Evolutionary conservation across 371 early-diverging fungal genomes (phyloP).

Genomic region (Zychaea mexicana): DNA sequence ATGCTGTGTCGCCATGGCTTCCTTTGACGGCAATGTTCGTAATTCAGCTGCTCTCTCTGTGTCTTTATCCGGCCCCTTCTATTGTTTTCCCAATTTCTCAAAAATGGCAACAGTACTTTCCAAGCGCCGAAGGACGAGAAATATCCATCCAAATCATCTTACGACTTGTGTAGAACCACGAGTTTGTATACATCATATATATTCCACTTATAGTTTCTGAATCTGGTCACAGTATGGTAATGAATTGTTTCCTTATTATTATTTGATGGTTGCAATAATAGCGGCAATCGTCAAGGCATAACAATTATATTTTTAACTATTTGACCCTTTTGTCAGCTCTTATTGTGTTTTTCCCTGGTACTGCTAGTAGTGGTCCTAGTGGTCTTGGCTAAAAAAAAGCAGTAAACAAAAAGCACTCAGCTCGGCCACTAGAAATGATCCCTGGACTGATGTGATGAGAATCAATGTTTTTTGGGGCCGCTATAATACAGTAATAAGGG

Average conservation of each 20-base stretch:
- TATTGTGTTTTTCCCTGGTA: not conserved
- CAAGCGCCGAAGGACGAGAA: not conserved
- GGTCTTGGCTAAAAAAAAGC: not conserved
- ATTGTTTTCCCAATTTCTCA: not conserved
- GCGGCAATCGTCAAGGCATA: not conserved
- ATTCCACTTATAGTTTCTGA: no score
- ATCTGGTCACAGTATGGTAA: no score
- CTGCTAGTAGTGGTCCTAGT: no score
- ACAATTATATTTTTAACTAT: constrained; percentile 4
- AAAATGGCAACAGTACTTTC: not conserved
- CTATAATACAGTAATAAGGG: no score
- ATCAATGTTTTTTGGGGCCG: not conserved
- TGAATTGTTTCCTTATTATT: no score
- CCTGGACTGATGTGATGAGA: not conserved
- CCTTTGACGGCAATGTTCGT: not conserved
- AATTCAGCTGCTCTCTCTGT: no score
- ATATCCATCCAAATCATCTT: no score
- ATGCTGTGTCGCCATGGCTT: not conserved
- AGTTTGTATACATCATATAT: no score
- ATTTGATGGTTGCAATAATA: not conserved
- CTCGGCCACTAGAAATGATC: no score
- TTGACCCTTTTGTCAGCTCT: not conserved
- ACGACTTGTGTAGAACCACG: no score
- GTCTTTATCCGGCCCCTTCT: not conserved
- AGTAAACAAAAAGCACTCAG: no score